Percentiles rank a stretch among this genome's conserved stretches.
phyloP scores from a whole-genome alignment of 306 rosid species.

The Gillenia trifoliata region DNA sequence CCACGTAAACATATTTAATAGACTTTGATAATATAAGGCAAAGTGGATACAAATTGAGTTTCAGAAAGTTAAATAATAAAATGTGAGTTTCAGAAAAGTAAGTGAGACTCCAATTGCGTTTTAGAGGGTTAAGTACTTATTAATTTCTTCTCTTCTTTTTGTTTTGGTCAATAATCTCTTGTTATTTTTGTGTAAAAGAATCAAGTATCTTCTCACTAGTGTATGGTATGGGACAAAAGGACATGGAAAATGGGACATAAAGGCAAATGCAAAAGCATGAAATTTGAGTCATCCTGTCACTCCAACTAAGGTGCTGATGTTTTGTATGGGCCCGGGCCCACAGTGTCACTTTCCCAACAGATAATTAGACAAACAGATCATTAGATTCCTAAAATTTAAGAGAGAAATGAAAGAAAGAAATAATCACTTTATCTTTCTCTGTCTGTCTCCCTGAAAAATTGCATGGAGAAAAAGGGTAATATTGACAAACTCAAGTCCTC shows the following conservation, averaged over 20 bases:
- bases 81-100: too few species aligned
- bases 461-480: constrained; percentile 11
- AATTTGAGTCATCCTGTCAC: constrained; percentile 21
- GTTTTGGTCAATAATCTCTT: background rate
- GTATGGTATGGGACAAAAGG: constrained; percentile 15
- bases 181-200: background rate
- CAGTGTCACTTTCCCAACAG: constrained; percentile 20
- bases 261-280: constrained; percentile 22
- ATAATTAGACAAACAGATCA: constrained; percentile 17
- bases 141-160: too few species aligned
- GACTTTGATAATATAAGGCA: too few species aligned
- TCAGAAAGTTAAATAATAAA: too few species aligned
- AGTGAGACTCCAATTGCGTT: too few species aligned
- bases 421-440: constrained; percentile 9
- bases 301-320: constrained; percentile 18
- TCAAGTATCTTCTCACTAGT: background rate
- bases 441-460: constrained; percentile 14
- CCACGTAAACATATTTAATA: too few species aligned
- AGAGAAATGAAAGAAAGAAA: constrained; percentile 23
- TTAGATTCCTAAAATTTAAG: constrained; percentile 10
- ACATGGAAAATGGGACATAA: constrained; percentile 22
- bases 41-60: too few species aligned
- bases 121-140: too few species aligned
- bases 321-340: constrained; percentile 13
- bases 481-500: background rate